These are phyloP conservation scores for Coemansia biformis DNA, from an alignment of 192 early-diverging fungal genomes.

Conservation along the genomic window DNA sequence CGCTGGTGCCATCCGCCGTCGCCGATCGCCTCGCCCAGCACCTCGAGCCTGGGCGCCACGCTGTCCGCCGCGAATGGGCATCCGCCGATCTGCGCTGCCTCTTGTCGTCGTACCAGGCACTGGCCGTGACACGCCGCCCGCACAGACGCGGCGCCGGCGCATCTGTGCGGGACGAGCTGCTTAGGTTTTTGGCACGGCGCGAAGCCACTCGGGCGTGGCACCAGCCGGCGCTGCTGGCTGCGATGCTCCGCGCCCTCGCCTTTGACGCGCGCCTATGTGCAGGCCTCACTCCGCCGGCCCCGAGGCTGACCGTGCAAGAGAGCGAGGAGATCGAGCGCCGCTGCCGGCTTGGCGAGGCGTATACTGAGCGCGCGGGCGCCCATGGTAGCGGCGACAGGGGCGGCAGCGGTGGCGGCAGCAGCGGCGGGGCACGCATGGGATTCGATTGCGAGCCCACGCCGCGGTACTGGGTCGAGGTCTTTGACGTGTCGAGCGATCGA, in stretches of 20 bases:
- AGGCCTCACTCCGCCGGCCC: conserved; percentile 25
- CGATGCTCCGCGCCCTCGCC: conserved; percentile 25
- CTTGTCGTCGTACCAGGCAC: conserved; percentile 14
- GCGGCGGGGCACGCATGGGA: too few relatives aligned
- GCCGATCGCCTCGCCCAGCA: conserved; percentile 23
- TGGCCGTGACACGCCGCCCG: not conserved
- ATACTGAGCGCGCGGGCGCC: too few relatives aligned
- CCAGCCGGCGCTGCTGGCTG: conserved; percentile 32
- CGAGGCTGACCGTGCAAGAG: conserved; percentile 33
- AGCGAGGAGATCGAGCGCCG: conserved; percentile 15
- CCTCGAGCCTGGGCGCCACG: conserved; percentile 15
- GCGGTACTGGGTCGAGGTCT: conserved; percentile 66
- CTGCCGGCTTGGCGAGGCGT: too few relatives aligned
- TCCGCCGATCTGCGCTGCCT: conserved; percentile 31
- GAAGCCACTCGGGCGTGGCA: conserved; percentile 29
- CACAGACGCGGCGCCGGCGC: not conserved
- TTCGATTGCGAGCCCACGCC: too few relatives aligned
- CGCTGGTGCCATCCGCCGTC: conserved; percentile 15
- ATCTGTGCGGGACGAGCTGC: conserved; percentile 10
- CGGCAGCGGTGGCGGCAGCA: too few relatives aligned
- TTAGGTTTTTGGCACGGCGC: conserved; percentile 12
- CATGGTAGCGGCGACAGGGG: too few relatives aligned
- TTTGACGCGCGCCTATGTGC: conserved; percentile 36
- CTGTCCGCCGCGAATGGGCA: conserved; percentile 38
- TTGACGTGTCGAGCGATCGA: conserved; percentile 34